These are phyloP conservation scores for Extremus antarcticus DNA, from an alignment of 495 filamentous ascomycete genomes.

Conservation along the genomic window DNA sequence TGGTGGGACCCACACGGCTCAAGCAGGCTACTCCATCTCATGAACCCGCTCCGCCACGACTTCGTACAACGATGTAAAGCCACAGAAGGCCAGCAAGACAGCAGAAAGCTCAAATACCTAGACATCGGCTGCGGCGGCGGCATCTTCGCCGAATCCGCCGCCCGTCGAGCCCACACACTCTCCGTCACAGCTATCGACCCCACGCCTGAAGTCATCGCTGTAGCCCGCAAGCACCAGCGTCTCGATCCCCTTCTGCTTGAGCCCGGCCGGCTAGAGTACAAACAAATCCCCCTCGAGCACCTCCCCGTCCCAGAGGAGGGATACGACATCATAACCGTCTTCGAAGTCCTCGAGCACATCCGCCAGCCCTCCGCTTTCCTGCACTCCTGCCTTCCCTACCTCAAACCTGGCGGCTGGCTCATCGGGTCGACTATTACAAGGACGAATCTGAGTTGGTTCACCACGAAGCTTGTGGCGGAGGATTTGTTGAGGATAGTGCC, in stretches of 20 bases:
- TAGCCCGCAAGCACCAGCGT: slow-evolving; percentile 64
- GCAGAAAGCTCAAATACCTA: slow-evolving; percentile 51
- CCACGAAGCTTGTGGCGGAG: slow-evolving; percentile 87
- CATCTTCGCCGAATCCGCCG: slow-evolving; percentile 88
- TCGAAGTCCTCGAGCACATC: slow-evolving; percentile 94
- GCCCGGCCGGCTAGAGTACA: slow-evolving; percentile 52
- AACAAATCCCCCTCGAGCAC: slow-evolving; percentile 60
- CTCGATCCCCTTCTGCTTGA: slow-evolving; percentile 50
- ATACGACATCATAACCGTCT: slow-evolving; percentile 68
- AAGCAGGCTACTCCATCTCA: slow-evolving; percentile 84
- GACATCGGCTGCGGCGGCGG: slow-evolving; percentile 95
- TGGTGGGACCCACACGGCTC: slow-evolving; percentile 98
- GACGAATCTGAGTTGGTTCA: slow-evolving; percentile 74
- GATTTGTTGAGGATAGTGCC: slow-evolving; percentile 81
- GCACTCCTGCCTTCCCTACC: slow-evolving; percentile 51
- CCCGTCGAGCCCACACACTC: slow-evolving; percentile 54
- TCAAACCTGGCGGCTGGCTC: slow-evolving; percentile 87
- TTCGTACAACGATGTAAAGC: slow-evolving; percentile 49
- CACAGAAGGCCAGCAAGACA: background rate
- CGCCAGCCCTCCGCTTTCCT: slow-evolving; percentile 61
- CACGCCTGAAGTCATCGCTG: slow-evolving; percentile 59
- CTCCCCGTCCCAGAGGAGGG: slow-evolving; percentile 38
- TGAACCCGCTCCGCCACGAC: slow-evolving; percentile 93
- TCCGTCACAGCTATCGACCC: slow-evolving; percentile 80
- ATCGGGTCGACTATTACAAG: slow-evolving; percentile 83